Evolutionary conservation across 2,329 filamentous ascomycete species (phyloP).

Genomic region (Fusarium goolgardi): DNA sequence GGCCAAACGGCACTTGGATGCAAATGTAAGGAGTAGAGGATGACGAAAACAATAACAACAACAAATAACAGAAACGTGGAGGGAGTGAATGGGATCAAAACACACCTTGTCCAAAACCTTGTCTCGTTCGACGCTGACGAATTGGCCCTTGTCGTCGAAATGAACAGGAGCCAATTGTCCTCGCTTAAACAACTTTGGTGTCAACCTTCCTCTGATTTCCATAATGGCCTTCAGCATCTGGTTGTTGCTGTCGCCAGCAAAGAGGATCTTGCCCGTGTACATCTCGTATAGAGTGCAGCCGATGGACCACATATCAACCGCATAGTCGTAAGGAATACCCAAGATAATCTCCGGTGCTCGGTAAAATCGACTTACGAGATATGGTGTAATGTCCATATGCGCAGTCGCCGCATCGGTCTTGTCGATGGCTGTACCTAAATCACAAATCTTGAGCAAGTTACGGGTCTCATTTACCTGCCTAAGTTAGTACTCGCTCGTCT

Average conservation of each 20-base stretch:
- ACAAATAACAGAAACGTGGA: conserved; percentile 34
- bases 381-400: conserved; percentile 88
- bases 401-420: conserved; percentile 79
- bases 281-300: conserved; percentile 97
- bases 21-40: conserved; percentile 33
- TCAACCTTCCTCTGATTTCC: conserved; percentile 93
- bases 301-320: conserved; percentile 97
- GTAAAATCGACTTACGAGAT: conserved; percentile 97
- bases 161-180: conserved; percentile 80
- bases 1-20: conserved; percentile 34
- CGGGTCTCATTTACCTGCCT: conserved; percentile 79
- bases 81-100: conserved; percentile 47
- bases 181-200: conserved; percentile 86
- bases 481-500: conserved; percentile 22
- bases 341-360: conserved; percentile 96
- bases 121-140: conserved; percentile 86
- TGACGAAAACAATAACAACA: conserved; percentile 19
- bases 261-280: conserved; percentile 97
- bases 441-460: conserved; percentile 91
- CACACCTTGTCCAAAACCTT: conserved; percentile 84
- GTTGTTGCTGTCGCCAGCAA: conserved; percentile 95
- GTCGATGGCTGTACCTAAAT: conserved; percentile 95
- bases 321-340: conserved; percentile 94
- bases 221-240: conserved; percentile 98
- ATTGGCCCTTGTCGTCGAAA: conserved; percentile 87